phyloP scores from a whole-genome alignment of 805 yeast genomes.

The Tetrapisispora iriomotensis region DNA sequence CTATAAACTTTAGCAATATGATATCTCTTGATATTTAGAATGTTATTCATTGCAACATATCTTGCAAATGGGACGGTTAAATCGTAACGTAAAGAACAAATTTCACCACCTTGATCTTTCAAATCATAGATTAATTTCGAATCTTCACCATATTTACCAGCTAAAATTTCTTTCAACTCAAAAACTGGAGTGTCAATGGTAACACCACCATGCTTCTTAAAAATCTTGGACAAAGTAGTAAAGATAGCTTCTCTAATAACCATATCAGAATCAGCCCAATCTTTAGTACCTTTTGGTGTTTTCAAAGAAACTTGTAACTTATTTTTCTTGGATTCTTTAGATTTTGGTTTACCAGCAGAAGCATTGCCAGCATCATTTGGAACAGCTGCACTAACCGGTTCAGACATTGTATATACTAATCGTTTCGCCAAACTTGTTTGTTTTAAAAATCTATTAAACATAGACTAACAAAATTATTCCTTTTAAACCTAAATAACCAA shows the following conservation, averaged over 20 bases:
- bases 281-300: constrained; percentile 96
- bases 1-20: constrained; percentile 98
- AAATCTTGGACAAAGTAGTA: constrained; percentile 55
- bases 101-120: constrained; percentile 98
- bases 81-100: constrained; percentile 91
- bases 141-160: constrained; percentile 98
- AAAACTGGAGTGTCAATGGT: constrained; percentile 98
- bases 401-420: constrained; percentile 11
- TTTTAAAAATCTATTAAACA: constrained; percentile 7
- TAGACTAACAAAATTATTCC: no score
- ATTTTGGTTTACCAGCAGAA: no score
- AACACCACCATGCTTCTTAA: constrained; percentile 95
- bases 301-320: constrained; percentile 67
- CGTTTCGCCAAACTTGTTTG: constrained; percentile 1
- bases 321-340: constrained; percentile 24
- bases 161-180: constrained; percentile 86
- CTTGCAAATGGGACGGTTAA: constrained; percentile 98
- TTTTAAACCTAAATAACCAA: no score
- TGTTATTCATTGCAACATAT: constrained; percentile 90
- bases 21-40: constrained; percentile 81
- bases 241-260: constrained; percentile 85
- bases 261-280: constrained; percentile 98
- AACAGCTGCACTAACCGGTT: constrained; percentile 9
- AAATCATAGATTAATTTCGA: constrained; percentile 91
- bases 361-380: background rate